Percentiles rank a stretch among this genome's conserved stretches.
These are phyloP conservation scores for Betula pendula DNA, from an alignment of 306 rosid genomes.

Conservation along the genomic window DNA sequence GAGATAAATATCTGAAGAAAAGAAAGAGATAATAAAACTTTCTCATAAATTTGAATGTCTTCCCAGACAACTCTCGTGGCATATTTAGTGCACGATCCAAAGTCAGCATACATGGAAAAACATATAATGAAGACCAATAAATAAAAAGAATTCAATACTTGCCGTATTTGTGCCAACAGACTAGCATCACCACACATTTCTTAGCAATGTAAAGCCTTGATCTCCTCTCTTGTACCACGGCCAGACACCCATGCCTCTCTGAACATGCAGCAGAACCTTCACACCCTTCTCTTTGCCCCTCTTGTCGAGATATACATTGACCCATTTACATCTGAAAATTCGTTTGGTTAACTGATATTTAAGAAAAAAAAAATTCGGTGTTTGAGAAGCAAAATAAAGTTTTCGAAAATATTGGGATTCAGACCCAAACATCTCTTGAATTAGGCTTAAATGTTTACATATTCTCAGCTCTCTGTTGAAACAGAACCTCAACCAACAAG, in stretches of 20 bases:
- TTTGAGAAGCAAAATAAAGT: too few relatives aligned
- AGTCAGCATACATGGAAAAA: neutral
- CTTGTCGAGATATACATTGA: conserved; percentile 32
- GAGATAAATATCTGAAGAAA: neutral
- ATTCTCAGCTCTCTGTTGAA: too few relatives aligned
- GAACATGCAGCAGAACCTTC: neutral
- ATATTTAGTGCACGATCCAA: neutral
- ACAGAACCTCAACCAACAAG: too few relatives aligned
- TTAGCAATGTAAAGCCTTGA: conserved; percentile 47
- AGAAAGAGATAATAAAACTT: neutral
- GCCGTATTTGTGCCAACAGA: conserved; percentile 48
- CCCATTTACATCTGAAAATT: conserved; percentile 31
- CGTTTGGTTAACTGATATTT: too few relatives aligned
- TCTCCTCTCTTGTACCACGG: conserved; percentile 32
- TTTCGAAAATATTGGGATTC: too few relatives aligned
- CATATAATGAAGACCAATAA: neutral
- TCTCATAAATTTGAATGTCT: neutral
- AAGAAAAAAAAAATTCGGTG: too few relatives aligned
- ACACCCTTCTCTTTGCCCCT: conserved; percentile 6
- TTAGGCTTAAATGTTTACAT: neutral
- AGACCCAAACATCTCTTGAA: too few relatives aligned
- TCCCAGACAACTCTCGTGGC: neutral
- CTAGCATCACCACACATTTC: conserved; percentile 35
- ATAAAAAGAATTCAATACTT: conserved; percentile 15
- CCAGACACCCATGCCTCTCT: conserved; percentile 32